A percentile compares a stretch with the other conserved stretches of the same genome.
Conservation (phyloP, 2,329 filamentous ascomycete species). For the Pyricularia grisea region DNA sequence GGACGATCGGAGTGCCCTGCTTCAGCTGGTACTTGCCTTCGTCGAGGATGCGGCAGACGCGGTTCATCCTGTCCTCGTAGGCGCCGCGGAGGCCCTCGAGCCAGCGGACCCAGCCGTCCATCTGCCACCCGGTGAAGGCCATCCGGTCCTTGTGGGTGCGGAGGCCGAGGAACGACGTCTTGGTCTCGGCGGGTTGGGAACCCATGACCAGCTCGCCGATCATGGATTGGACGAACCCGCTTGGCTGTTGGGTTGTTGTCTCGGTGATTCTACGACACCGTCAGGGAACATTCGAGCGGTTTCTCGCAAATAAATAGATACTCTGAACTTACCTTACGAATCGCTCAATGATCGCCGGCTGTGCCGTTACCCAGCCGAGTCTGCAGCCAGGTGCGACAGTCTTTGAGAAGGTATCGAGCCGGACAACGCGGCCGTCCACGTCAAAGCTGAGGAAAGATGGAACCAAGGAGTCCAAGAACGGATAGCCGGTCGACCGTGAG, state of each 20-base stretch:
- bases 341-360: conserved; percentile 68
- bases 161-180: conserved; percentile 25
- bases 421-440: conserved; percentile 75
- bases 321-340: conserved; percentile 20
- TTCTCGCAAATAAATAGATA: neutral
- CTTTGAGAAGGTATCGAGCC: conserved; percentile 91
- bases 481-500: conserved; percentile 48
- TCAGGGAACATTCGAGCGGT: neutral
- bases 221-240: conserved; percentile 80
- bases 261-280: conserved; percentile 54
- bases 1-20: conserved; percentile 36
- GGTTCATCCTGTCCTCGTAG: conserved; percentile 77
- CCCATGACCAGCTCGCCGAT: conserved; percentile 71
- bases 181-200: conserved; percentile 41
- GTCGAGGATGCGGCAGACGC: conserved; percentile 68
- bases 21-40: conserved; percentile 57
- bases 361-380: conserved; percentile 82
- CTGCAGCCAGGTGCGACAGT: conserved; percentile 84
- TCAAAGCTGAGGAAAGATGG: conserved; percentile 79
- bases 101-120: conserved; percentile 85
- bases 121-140: conserved; percentile 57
- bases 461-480: conserved; percentile 73
- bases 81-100: conserved; percentile 72
- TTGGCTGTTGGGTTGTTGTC: conserved; percentile 70
- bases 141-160: conserved; percentile 35